Base-by-base conservation (phyloP, 2,329 filamentous ascomycete genomes). In the Sporothrix brasiliensis region DNA sequence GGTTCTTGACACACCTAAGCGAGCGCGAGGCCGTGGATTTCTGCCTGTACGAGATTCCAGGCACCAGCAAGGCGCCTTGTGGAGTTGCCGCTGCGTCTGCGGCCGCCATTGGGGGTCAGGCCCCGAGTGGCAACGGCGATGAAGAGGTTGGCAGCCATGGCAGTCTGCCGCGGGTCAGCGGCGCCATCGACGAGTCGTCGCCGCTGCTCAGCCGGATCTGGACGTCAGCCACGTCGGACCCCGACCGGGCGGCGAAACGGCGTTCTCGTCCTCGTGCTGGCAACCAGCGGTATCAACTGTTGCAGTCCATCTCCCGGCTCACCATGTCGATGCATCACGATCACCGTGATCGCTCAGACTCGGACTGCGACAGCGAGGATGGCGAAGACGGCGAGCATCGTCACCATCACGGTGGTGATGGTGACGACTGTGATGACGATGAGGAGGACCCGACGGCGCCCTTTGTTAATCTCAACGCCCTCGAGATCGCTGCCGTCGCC, bases 401-500 rank as follows among this genome's bases (percentile, higher is more conserved):
- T 21, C 49, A 49, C 11, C 78, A 81, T 13, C 78, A 79, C 58
- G 80, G 81, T 21, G 73, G 78, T 11, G 78, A 81, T 11, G 78
- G 79, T 54, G 80, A 81, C 63, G 79, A 80, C 24, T 73, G 79
- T 0, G 82, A 83, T 3, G 83, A 86, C 4, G 80, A 83, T 5
- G 83, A 86, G 13, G 84, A 87, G 9, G 87, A 91, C 66, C 88
- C 91, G 39, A 91, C 90, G 0, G 85, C 87, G 0, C 87, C 89
- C 0, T 97, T 97, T 77, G 88, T 89, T 49, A 89, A 90, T 21
- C 84, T 97, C 63, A 97, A 95, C 78, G 93, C 92, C 1, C 84
- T 98, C 19, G 93, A 97, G 77, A 94, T 97, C 76, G 93, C 92
- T 34, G 89, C 91, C 60, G 88, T 96, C 24, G 90, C 90, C 14